Evolutionary conservation across 2,329 filamentous ascomycete species (phyloP).

Genomic region (Proliferodiscus dingleyae): DNA sequence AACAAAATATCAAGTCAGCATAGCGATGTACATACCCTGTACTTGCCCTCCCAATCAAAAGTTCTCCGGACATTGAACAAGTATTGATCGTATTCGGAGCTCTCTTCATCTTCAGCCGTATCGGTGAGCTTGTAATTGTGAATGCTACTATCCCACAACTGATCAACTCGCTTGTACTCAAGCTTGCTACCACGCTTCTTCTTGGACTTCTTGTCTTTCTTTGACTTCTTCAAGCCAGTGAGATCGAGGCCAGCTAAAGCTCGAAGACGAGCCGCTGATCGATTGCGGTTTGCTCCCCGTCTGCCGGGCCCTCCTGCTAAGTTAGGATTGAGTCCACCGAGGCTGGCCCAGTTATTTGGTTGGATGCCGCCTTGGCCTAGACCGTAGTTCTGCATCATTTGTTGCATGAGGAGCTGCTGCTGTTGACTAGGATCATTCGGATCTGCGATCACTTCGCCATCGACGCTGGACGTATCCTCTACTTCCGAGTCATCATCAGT

Average conservation of each 20-base stretch:
- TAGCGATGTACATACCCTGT: slow-evolving; percentile 39
- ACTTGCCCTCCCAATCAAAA: slow-evolving; percentile 83
- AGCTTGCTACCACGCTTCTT: slow-evolving; percentile 45
- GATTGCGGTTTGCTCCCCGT: no score
- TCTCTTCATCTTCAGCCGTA: slow-evolving; percentile 57
- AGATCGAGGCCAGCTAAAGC: slow-evolving; percentile 18
- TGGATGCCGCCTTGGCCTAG: slow-evolving; percentile 12
- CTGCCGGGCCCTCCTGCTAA: no score
- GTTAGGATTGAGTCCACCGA: no score
- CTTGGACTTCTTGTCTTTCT: slow-evolving; percentile 34
- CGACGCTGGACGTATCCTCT: slow-evolving; percentile 11
- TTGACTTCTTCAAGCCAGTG: slow-evolving; percentile 21
- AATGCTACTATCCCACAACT: slow-evolving; percentile 53
- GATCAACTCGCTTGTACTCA: slow-evolving; percentile 67
- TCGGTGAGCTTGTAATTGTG: slow-evolving; percentile 66
- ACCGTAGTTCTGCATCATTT: slow-evolving; percentile 22
- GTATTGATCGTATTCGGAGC: slow-evolving; percentile 69
- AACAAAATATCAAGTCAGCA: slow-evolving; percentile 5
- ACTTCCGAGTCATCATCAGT: slow-evolving; percentile 27
- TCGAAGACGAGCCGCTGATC: slow-evolving; percentile 15
- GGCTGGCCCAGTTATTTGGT: slow-evolving; percentile 4
- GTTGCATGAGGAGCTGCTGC: slow-evolving; percentile 24
- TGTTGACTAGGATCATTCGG: slow-evolving; percentile 18
- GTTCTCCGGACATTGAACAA: slow-evolving; percentile 78
- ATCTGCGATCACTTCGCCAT: slow-evolving; percentile 14